Conservation (phyloP, 805 yeast species). For the Zygosaccharomyces rouxii region DNA sequence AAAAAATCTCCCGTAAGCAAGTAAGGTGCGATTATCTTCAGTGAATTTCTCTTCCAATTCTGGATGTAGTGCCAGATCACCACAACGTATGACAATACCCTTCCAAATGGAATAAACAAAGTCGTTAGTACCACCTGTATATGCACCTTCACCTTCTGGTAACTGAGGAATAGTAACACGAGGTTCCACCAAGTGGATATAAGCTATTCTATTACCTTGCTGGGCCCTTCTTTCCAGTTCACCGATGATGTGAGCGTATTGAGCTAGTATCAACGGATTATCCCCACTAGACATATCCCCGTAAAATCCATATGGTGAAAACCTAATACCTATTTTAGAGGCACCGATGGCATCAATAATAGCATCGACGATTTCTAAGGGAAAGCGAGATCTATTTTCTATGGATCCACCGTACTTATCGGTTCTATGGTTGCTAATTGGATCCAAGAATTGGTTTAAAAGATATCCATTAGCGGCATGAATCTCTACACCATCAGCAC, state of each 20-base stretch:
- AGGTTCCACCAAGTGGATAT: slow-evolving; percentile 44
- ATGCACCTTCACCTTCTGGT: slow-evolving; percentile 23
- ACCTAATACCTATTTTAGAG: slow-evolving; percentile 43
- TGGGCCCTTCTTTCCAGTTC: slow-evolving; percentile 40
- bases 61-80: slow-evolving; percentile 32
- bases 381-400: slow-evolving; percentile 44
- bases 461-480: slow-evolving; percentile 67
- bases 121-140: slow-evolving; percentile 34
- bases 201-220: slow-evolving; percentile 40
- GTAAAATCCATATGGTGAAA: slow-evolving; percentile 42
- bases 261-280: slow-evolving; percentile 36
- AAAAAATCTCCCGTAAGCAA: slow-evolving; percentile 44
- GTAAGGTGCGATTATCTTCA: slow-evolving; percentile 41
- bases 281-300: slow-evolving; percentile 39
- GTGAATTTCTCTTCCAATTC: slow-evolving; percentile 31
- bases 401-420: slow-evolving; percentile 53
- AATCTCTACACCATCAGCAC: slow-evolving; percentile 58
- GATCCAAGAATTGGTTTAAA: slow-evolving; percentile 50
- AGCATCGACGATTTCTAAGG: slow-evolving; percentile 47
- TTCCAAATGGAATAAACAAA: slow-evolving; percentile 42
- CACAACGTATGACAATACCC: slow-evolving; percentile 43
- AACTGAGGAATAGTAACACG: slow-evolving; percentile 32
- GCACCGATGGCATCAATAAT: slow-evolving; percentile 49
- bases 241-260: slow-evolving; percentile 39
- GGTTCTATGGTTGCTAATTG: slow-evolving; percentile 40